Evolutionary conservation across 1,284 basidiomycete genomes (phyloP).

Genomic region (Ustilago cynodontis): DNA sequence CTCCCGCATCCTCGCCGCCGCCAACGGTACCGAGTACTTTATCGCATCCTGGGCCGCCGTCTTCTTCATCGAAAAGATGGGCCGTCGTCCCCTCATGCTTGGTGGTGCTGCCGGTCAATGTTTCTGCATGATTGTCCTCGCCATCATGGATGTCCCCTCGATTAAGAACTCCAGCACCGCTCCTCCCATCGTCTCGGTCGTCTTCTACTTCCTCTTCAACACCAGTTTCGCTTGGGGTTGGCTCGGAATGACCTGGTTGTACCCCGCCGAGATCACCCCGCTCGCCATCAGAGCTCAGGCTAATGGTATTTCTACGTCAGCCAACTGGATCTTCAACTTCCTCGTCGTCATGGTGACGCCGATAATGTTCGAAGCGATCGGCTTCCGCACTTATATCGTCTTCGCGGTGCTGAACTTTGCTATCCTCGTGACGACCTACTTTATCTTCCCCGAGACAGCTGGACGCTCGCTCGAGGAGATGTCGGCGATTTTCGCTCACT

Average conservation of each 20-base stretch:
- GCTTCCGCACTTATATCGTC: slow-evolving; percentile 50
- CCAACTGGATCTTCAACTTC: slow-evolving; percentile 68
- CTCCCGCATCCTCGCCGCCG: slow-evolving; percentile 65
- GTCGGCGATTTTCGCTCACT: slow-evolving; percentile 62
- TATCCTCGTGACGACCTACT: slow-evolving; percentile 52
- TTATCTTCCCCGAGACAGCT: slow-evolving; percentile 66
- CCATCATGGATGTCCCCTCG: slow-evolving; percentile 30
- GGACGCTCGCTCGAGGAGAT: slow-evolving; percentile 66
- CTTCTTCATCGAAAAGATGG: slow-evolving; percentile 62
- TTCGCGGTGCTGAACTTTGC: slow-evolving; percentile 60
- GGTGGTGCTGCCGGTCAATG: slow-evolving; percentile 59
- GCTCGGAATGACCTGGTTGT: slow-evolving; percentile 70
- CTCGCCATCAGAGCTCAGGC: slow-evolving; percentile 63
- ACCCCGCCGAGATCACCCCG: slow-evolving; percentile 68
- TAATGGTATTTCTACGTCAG: slow-evolving; percentile 63
- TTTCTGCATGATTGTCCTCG: slow-evolving; percentile 63
- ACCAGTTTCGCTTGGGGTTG: slow-evolving; percentile 67
- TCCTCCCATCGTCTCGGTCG: slow-evolving; percentile 54
- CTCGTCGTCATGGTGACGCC: slow-evolving; percentile 65
- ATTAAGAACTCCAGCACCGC: slow-evolving; percentile 30
- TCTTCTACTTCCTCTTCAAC: slow-evolving; percentile 67
- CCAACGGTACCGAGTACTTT: slow-evolving; percentile 69
- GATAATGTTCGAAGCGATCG: slow-evolving; percentile 49
- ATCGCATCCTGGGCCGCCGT: slow-evolving; percentile 66
- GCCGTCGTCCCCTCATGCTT: slow-evolving; percentile 67